Percentiles rank a stretch among this genome's conserved stretches.
These are phyloP conservation scores for Aegilops tauschii DNA, from an alignment of 176 grass and related monocot genomes.

Conservation along the genomic window DNA sequence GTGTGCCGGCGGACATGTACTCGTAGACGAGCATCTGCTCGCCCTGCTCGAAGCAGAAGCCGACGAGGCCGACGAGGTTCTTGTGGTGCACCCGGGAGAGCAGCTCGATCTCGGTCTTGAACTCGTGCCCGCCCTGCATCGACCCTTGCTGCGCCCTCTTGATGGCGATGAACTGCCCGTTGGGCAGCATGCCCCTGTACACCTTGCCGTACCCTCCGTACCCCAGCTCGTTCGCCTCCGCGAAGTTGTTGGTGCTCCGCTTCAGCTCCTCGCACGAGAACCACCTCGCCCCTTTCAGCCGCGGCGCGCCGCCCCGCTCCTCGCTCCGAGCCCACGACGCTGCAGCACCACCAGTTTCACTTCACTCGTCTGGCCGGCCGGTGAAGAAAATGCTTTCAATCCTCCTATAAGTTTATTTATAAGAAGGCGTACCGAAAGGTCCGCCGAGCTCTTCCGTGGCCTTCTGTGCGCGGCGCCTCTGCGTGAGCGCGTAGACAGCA, in stretches of 20 bases:
- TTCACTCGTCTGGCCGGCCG: background rate
- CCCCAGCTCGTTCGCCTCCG: conserved; percentile 76
- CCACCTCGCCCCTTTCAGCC: conserved; percentile 89
- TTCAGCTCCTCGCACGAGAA: conserved; percentile 87
- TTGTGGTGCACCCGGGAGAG: conserved; percentile 99
- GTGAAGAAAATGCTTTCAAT: background rate
- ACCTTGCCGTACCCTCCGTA: conserved; percentile 92
- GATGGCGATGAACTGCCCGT: conserved; percentile 76
- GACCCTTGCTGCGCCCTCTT: conserved; percentile 86
- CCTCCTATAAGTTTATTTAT: background rate
- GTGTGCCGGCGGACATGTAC: conserved; percentile 71
- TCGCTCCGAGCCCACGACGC: conserved; percentile 69
- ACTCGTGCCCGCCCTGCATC: conserved; percentile 87
- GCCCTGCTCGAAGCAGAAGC: conserved; percentile 95
- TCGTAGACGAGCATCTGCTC: conserved; percentile 99
- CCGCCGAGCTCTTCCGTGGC: conserved; percentile 70
- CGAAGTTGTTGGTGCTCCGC: conserved; percentile 75
- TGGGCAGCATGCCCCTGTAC: conserved; percentile 72
- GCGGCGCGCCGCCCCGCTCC: conserved; percentile 63
- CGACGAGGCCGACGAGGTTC: conserved; percentile 82
- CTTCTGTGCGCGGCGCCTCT: conserved; percentile 60
- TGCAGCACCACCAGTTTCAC: conserved; percentile 15
- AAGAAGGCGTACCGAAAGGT: conserved; percentile 58
- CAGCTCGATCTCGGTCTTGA: conserved; percentile 98
- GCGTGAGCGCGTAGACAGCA: conserved; percentile 61